Percentiles rank a stretch among this genome's conserved stretches.
phyloP scores from a whole-genome alignment of 2,329 filamentous ascomycete species.

The Phialophora verrucosa region DNA sequence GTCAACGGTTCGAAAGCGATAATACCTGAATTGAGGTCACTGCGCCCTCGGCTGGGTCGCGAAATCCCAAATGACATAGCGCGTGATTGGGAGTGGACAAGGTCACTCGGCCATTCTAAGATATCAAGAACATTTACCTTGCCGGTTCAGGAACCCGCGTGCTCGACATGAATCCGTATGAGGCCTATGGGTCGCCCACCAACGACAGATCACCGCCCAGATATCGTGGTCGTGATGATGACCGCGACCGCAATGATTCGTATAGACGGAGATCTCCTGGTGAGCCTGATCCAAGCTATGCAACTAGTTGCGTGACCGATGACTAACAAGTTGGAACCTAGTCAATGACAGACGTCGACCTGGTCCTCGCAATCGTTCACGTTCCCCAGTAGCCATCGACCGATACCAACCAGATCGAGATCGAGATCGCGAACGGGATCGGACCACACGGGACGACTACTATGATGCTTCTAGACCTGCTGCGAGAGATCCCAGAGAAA shows the following conservation, averaged over 20 bases:
- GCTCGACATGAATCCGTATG: constrained; percentile 54
- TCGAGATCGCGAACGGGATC: constrained; percentile 47
- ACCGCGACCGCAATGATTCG: constrained; percentile 46
- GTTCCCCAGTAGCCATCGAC: constrained; percentile 67
- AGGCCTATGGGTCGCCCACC: constrained; percentile 51
- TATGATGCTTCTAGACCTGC: constrained; percentile 23
- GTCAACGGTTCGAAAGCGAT: constrained; percentile 19
- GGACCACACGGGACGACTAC: constrained; percentile 31
- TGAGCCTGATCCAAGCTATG: constrained; percentile 41
- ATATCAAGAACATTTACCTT: neutral
- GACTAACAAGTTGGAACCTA: constrained; percentile 17
- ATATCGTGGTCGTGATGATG: constrained; percentile 50
- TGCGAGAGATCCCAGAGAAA: constrained; percentile 6
- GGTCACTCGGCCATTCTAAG: constrained; percentile 6
- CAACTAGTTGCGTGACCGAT: too few species aligned
- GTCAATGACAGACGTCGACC: constrained; percentile 51
- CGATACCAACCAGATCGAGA: constrained; percentile 64
- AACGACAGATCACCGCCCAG: constrained; percentile 43
- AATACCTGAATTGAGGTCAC: constrained; percentile 21
- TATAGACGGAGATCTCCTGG: constrained; percentile 56
- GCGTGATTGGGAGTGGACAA: constrained; percentile 6
- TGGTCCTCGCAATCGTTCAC: constrained; percentile 59
- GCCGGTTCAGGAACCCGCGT: neutral
- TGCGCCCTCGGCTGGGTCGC: neutral
- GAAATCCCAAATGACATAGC: constrained; percentile 22